Evolutionary conservation across 1,139 yeast genomes (phyloP).

Genomic region (Hansenula lynferdii): DNA sequence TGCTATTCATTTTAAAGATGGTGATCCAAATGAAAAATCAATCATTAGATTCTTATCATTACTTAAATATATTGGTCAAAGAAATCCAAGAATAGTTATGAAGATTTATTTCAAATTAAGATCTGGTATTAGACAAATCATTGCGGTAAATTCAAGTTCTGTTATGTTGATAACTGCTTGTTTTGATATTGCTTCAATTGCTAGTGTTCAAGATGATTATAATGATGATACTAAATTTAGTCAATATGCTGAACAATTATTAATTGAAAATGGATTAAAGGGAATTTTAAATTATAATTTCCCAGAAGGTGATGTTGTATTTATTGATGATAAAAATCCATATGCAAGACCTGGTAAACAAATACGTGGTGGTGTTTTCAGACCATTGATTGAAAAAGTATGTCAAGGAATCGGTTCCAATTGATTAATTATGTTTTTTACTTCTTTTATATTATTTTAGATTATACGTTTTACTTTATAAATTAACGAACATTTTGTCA

Average conservation of each 20-base stretch:
- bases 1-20: slow-evolving; percentile 45
- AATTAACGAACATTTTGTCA: too few species aligned
- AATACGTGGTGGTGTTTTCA: slow-evolving; percentile 4
- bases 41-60: slow-evolving; percentile 51
- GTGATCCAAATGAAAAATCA: slow-evolving; percentile 46
- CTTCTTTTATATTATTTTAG: too few species aligned
- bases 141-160: slow-evolving; percentile 24
- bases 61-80: slow-evolving; percentile 37
- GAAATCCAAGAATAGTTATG: slow-evolving; percentile 34
- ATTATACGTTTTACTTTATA: too few species aligned
- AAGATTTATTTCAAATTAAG: slow-evolving; percentile 42
- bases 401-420: slow-evolving; percentile 5
- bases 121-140: slow-evolving; percentile 34
- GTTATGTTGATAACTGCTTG: slow-evolving; percentile 24
- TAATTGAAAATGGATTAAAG: slow-evolving; percentile 24
- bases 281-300: slow-evolving; percentile 28
- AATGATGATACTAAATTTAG: slow-evolving; percentile 16
- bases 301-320: slow-evolving; percentile 3
- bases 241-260: slow-evolving; percentile 17
- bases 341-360: background rate
- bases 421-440: too few species aligned
- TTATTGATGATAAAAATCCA: background rate
- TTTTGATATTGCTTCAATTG: slow-evolving; percentile 28
- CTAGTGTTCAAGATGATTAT: slow-evolving; percentile 28
- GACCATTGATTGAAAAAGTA: slow-evolving; percentile 7